Base-by-base conservation (phyloP, 2,329 filamentous ascomycete genomes). In the Lachnellula hyalina region DNA sequence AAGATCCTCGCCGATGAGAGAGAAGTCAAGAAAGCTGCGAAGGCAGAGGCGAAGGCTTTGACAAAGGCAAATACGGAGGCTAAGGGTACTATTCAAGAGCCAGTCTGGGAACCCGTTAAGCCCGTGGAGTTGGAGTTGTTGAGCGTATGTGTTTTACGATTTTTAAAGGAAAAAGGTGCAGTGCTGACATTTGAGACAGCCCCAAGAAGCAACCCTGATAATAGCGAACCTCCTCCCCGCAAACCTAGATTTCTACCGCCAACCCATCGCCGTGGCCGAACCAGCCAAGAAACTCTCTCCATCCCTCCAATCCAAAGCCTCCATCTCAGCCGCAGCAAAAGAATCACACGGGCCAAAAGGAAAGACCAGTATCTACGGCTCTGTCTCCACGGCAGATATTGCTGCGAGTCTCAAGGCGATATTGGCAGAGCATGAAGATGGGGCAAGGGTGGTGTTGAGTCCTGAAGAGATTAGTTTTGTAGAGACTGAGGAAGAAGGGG, bases 321-420 rank as follows among this genome's bases (percentile, higher is more conserved):
- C 53, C 4, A 49, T 68, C 51, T 60, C 72, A 58, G 54, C 63
- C 23, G 68, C 68, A 5, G 70, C 72, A 11, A 71, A 44, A 55
- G 67, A 66, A 58, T 53, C 58, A 35, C 61, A 61, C 52, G 35
- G 52, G 14, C 23, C 51, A 49, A 41, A 53, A 34, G 28, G 9
- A 15, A 63, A 62, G 21, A 66, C 68, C 19, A 69, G 71, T 15
- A 81, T 69, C 17, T 65, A 79, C 60, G 80, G 80, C 25, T 79
- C 77, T 3, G 78, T 84, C 4, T 77, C 77, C n/a, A 75, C 74
- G 7, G 67, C 71, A 23, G 80, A 84, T 63, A 71, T 84, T 52
- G 73, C 72, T 7, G 65, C 70, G 15, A 75, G 73, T 23, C 72
- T 83, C 53, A 75, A 73, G 55, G 72, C 72, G 42, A 71, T 75